Conservation (phyloP, 2,329 filamentous ascomycete genomes). For the Xylaria sp. region DNA sequence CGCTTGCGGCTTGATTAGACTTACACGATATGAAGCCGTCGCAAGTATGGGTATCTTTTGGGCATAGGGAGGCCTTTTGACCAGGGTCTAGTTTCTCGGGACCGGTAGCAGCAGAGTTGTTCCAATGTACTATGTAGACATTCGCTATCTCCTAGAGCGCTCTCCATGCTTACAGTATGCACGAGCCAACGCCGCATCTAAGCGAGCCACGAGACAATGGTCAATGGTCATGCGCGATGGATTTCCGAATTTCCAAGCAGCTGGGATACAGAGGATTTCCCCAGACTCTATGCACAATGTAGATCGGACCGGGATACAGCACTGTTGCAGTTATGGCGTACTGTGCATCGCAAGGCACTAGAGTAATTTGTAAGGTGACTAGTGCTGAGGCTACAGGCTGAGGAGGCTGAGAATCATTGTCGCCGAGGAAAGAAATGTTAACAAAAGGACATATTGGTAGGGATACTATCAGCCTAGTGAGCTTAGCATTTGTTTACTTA, state of each 20-base stretch:
- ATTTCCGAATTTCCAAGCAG: slow-evolving; percentile 1
- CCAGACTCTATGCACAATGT: neutral
- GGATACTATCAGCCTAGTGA: neutral
- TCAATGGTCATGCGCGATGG: neutral
- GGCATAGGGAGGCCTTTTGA: neutral
- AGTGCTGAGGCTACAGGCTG: neutral
- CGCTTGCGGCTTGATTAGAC: neutral
- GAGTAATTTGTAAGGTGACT: neutral
- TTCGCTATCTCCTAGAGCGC: too few relatives aligned
- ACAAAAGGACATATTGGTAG: slow-evolving; percentile 8
- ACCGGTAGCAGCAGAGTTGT: neutral
- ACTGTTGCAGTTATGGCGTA: neutral
- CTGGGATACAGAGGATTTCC: neutral
- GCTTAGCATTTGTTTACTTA: neutral
- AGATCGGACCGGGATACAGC: neutral
- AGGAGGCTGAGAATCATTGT: slow-evolving; percentile 3
- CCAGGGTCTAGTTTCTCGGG: neutral
- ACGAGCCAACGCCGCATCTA: neutral
- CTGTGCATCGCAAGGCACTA: neutral
- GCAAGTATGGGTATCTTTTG: neutral
- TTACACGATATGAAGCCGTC: neutral
- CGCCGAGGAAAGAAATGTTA: slow-evolving; percentile 1
- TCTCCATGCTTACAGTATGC: neutral
- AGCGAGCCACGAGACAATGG: neutral
- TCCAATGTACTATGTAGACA: too few relatives aligned